Evolutionary conservation across 2,329 filamentous ascomycete species (phyloP).

Genomic region (Colletotrichum navitas): DNA sequence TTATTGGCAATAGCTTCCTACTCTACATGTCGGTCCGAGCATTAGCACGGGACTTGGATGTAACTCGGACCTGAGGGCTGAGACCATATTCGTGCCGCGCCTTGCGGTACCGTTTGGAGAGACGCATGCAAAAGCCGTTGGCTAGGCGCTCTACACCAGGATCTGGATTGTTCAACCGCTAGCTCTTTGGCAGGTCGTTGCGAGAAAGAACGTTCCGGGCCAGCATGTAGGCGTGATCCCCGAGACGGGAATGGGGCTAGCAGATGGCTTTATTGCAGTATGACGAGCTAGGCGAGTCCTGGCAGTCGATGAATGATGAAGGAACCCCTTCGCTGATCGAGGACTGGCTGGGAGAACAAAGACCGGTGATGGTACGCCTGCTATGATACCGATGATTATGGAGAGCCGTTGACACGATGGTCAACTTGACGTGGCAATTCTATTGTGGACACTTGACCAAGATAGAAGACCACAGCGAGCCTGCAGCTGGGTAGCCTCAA

Average conservation of each 20-base stretch:
- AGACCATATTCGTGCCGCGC: slow-evolving; percentile 18
- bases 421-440: background rate
- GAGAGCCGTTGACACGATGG: no score
- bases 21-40: slow-evolving; percentile 11
- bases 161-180: background rate
- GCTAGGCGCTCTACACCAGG: background rate
- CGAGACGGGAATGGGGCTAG: background rate
- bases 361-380: background rate
- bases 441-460: no score
- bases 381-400: background rate
- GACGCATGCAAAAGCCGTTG: slow-evolving; percentile 7
- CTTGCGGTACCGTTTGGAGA: slow-evolving; percentile 9
- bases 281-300: background rate
- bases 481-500: background rate
- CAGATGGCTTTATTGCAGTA: background rate
- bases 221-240: background rate
- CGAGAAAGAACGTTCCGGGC: slow-evolving; percentile 16
- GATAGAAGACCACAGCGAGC: background rate
- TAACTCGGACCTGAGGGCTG: slow-evolving; percentile 33
- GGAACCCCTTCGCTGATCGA: background rate
- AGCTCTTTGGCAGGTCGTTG: background rate
- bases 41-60: slow-evolving; percentile 11
- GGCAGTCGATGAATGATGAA: no score
- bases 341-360: background rate
- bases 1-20: slow-evolving; percentile 23